These are phyloP conservation scores for Debaryomycetaceae sp. DNA, from an alignment of 1,139 yeast species.

Conservation along the genomic window DNA sequence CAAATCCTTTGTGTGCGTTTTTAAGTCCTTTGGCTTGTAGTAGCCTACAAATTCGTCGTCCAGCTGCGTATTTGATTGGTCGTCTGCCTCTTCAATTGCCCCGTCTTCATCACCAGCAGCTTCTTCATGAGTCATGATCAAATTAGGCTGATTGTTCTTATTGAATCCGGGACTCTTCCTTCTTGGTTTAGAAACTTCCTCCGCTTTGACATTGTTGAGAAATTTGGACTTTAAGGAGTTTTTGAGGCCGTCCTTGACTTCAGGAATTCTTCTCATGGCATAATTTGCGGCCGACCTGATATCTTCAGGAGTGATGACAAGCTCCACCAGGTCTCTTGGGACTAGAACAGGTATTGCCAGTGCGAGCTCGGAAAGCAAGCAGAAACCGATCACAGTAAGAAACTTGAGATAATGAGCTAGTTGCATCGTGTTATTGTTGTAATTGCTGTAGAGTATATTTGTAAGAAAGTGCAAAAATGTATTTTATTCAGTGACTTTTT, in stretches of 20 bases:
- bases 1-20: neutral
- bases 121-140: conserved; percentile 1
- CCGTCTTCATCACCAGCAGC: conserved; percentile 2
- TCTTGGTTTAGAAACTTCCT: neutral
- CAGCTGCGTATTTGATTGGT: conserved; percentile 1
- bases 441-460: neutral
- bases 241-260: conserved; percentile 15
- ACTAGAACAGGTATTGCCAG: neutral
- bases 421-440: neutral
- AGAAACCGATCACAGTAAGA: neutral
- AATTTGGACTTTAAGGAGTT: conserved; percentile 38
- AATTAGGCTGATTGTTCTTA: neutral
- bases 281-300: conserved; percentile 20
- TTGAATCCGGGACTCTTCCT: neutral
- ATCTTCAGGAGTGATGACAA: conserved; percentile 23
- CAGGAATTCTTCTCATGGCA: conserved; percentile 18
- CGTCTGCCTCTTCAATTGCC: conserved; percentile 2
- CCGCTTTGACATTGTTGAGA: neutral
- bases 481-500: neutral
- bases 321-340: conserved; percentile 17
- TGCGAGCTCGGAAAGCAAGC: neutral
- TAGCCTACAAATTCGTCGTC: neutral
- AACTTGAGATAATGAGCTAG: neutral
- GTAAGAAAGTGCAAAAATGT: neutral
- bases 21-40: neutral